phyloP scores from a whole-genome alignment of 345 rosid genomes.

The Noccaea caerulescens region DNA sequence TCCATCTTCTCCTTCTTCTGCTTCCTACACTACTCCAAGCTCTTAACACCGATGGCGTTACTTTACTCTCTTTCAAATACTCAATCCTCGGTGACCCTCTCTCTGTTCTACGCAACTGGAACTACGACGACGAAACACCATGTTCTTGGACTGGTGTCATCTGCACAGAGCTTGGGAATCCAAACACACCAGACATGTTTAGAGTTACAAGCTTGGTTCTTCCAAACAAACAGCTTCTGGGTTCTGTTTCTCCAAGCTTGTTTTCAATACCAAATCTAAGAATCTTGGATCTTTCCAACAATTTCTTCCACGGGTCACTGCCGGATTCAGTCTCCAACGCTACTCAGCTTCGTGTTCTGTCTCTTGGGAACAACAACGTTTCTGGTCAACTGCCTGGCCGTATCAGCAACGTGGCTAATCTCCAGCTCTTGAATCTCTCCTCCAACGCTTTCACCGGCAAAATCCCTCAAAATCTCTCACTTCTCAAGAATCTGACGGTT shows the following conservation, averaged over 20 bases:
- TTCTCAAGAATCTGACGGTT: slow-evolving; percentile 59
- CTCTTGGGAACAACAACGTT: slow-evolving; percentile 58
- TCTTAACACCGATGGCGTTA: slow-evolving; percentile 65
- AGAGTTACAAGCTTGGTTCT: slow-evolving; percentile 70
- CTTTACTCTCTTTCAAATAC: slow-evolving; percentile 71
- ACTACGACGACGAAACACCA: slow-evolving; percentile 66
- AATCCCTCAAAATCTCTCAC: slow-evolving; percentile 56
- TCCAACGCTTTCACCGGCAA: slow-evolving; percentile 70
- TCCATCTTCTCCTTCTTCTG: slow-evolving; percentile 36
- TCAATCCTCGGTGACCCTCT: slow-evolving; percentile 66
- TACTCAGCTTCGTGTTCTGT: slow-evolving; percentile 56
- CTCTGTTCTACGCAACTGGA: slow-evolving; percentile 62
- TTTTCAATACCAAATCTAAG: slow-evolving; percentile 55
- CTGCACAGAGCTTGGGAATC: slow-evolving; percentile 52
- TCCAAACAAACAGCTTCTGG: slow-evolving; percentile 61
- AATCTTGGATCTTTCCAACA: slow-evolving; percentile 68
- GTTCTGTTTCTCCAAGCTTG: slow-evolving; percentile 57
- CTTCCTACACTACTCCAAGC: slow-evolving; percentile 46
- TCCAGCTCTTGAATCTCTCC: slow-evolving; percentile 71
- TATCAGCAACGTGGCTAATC: slow-evolving; percentile 47
- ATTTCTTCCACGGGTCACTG: slow-evolving; percentile 62
- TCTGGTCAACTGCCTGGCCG: slow-evolving; percentile 61
- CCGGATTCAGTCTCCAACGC: slow-evolving; percentile 59
- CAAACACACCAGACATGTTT: slow-evolving; percentile 51
- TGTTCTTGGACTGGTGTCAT: slow-evolving; percentile 75